Conservation (phyloP, 139 green algal genomes). For the Tetraselmis chui region DNA sequence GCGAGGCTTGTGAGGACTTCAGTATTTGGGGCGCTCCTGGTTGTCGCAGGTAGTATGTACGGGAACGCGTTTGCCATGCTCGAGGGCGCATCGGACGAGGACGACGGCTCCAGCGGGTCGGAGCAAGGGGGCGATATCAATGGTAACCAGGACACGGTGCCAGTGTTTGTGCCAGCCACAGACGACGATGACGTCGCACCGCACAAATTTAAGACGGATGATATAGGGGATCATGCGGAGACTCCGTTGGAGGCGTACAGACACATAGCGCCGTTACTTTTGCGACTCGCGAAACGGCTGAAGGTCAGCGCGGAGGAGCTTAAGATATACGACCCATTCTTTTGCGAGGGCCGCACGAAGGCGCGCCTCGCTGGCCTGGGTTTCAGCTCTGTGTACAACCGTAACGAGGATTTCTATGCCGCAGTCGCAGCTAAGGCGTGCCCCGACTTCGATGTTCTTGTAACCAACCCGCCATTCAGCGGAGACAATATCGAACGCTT, state of each 20-base stretch:
- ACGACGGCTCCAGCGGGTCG: background rate
- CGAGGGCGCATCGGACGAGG: background rate
- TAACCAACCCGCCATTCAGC: slow-evolving; percentile 50
- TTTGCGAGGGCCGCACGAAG: slow-evolving; percentile 31
- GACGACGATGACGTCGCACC: background rate
- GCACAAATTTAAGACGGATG: slow-evolving; percentile 23
- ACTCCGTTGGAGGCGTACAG: slow-evolving; percentile 35
- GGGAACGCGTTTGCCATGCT: background rate
- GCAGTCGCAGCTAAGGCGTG: slow-evolving; percentile 11
- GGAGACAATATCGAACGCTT: slow-evolving; percentile 33
- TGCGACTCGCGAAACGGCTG: slow-evolving; percentile 7
- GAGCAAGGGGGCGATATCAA: background rate
- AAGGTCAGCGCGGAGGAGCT: slow-evolving; percentile 20
- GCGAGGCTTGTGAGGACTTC: no score
- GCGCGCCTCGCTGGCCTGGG: slow-evolving; percentile 29
- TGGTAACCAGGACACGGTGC: background rate
- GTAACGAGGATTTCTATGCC: slow-evolving; percentile 54
- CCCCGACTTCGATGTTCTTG: slow-evolving; percentile 44
- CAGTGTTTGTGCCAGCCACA: background rate
- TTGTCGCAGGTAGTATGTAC: background rate
- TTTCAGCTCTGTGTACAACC: slow-evolving; percentile 41
- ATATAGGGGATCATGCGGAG: slow-evolving; percentile 35
- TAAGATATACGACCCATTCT: slow-evolving; percentile 48
- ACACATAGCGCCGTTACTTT: slow-evolving; percentile 34
- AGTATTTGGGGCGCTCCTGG: no score